A percentile compares a stretch with the other conserved stretches of the same genome.
phyloP scores from a whole-genome alignment of 2,329 filamentous ascomycete species.

The Claviceps maximensis region DNA sequence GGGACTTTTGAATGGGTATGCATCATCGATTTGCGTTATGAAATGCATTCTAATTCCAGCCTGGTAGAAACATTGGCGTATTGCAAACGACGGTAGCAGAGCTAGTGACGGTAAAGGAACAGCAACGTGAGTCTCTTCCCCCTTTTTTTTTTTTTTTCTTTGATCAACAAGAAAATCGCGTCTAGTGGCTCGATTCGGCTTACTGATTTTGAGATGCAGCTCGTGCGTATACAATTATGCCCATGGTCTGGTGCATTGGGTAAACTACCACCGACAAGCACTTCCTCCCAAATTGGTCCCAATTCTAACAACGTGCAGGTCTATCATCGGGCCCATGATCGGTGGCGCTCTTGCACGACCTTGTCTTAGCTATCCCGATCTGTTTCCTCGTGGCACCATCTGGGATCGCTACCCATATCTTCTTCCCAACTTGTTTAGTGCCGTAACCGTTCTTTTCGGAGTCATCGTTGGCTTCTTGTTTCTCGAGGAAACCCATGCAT shows the following conservation, averaged over 20 bases:
- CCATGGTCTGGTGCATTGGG: conserved; percentile 94
- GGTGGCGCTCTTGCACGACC: conserved; percentile 83
- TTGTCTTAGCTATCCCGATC: conserved; percentile 62
- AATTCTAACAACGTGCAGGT: conserved; percentile 33
- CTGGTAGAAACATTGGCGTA: conserved; percentile 72
- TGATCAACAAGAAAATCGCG: too few relatives aligned
- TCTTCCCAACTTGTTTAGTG: conserved; percentile 82
- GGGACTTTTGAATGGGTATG: conserved; percentile 82
- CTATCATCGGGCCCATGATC: conserved; percentile 83
- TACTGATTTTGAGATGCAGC: conserved; percentile 32
- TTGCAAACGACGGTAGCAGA: conserved; percentile 92
- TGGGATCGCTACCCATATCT: conserved; percentile 85
- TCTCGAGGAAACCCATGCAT: conserved; percentile 83
- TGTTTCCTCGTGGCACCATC: conserved; percentile 61
- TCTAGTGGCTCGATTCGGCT: background rate
- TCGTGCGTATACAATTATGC: conserved; percentile 94
- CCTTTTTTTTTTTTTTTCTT: background rate
- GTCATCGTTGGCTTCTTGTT: conserved; percentile 72
- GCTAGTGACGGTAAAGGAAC: conserved; percentile 81
- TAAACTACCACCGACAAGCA: conserved; percentile 27
- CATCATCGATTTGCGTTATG: conserved; percentile 4
- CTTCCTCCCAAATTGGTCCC: background rate
- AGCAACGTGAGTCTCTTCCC: conserved; percentile 79
- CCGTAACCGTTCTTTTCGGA: conserved; percentile 61
- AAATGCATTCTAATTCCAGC: background rate